Evolutionary conservation across 2,329 filamentous ascomycete species (phyloP).

Genomic region (Diplodia intermedia): DNA sequence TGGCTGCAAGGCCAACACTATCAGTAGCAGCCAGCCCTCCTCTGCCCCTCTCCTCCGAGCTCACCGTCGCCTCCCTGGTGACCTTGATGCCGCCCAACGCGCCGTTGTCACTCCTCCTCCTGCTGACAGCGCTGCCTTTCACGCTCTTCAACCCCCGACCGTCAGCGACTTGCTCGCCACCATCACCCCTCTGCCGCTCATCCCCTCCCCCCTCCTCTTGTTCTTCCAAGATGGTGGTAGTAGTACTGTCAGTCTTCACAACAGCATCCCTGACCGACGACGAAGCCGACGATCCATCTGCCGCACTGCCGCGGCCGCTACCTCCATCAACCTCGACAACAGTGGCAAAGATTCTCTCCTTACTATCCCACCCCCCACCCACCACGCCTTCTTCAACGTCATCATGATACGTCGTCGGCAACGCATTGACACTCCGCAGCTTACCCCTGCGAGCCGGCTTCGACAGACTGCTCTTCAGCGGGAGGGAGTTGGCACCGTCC

Average conservation of each 20-base stretch:
- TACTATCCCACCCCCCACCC: neutral
- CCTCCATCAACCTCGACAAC: neutral
- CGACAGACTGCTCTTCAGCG: neutral
- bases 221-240: neutral
- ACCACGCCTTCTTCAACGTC: neutral
- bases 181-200: neutral
- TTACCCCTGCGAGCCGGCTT: constrained; percentile 6
- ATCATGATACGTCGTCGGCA: constrained; percentile 8
- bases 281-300: neutral
- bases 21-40: neutral
- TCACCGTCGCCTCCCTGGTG: constrained; percentile 8
- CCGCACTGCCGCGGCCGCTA: neutral
- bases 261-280: neutral
- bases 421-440: constrained; percentile 3
- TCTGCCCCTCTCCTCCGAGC: constrained; percentile 14
- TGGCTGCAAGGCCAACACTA: neutral
- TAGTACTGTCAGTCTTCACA: neutral
- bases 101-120: neutral
- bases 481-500: neutral
- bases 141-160: neutral
- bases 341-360: neutral
- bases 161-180: too few relatives aligned
- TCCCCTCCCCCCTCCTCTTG: neutral
- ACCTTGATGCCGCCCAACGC: constrained; percentile 17
- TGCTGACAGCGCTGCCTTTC: neutral